Evolutionary conservation across 768 basidiomycete genomes (phyloP).

Genomic region (Lentinula detonsa): DNA sequence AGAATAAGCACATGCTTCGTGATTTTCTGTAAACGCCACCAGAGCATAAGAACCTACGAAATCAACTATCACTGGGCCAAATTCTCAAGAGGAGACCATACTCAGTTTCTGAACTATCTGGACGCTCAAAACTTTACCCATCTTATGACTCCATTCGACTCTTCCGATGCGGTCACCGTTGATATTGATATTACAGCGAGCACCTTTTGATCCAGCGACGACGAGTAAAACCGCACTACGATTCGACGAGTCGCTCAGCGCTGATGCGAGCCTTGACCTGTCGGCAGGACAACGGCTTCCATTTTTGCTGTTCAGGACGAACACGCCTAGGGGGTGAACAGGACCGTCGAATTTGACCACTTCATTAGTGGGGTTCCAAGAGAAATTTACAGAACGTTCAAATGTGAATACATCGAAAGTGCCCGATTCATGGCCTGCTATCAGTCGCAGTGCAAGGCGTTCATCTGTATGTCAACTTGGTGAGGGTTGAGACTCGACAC

Average conservation of each 20-base stretch:
- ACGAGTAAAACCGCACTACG: conserved; percentile 29
- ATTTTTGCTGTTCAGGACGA: conserved; percentile 49
- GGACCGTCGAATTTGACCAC: conserved; percentile 34
- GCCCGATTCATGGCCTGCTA: conserved; percentile 57
- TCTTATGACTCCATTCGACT: conserved; percentile 54
- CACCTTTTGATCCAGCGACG: conserved; percentile 52
- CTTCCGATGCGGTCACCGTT: conserved; percentile 63
- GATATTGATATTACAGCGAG: conserved; percentile 48
- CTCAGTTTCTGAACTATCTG: conserved; percentile 60
- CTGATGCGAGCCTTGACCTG: conserved; percentile 33
- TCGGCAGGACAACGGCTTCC: conserved; percentile 41
- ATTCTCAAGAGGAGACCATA: conserved; percentile 20
- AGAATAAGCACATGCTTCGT: conserved; percentile 50
- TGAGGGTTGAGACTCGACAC: not conserved
- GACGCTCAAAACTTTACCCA: conserved; percentile 41
- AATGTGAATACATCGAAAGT: conserved; percentile 54
- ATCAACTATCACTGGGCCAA: not conserved
- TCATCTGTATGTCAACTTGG: not conserved
- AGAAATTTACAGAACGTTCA: conserved; percentile 24
- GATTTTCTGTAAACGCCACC: conserved; percentile 47
- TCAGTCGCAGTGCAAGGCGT: conserved; percentile 37
- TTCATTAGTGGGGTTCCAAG: conserved; percentile 30
- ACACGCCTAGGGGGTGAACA: conserved; percentile 35
- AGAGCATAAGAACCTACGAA: conserved; percentile 43
- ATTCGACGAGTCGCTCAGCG: conserved; percentile 17